A percentile compares a stretch with the other conserved stretches of the same genome.
Conservation (phyloP, 352 stramenopile genomes). For the Globisporangium apiculatum region DNA sequence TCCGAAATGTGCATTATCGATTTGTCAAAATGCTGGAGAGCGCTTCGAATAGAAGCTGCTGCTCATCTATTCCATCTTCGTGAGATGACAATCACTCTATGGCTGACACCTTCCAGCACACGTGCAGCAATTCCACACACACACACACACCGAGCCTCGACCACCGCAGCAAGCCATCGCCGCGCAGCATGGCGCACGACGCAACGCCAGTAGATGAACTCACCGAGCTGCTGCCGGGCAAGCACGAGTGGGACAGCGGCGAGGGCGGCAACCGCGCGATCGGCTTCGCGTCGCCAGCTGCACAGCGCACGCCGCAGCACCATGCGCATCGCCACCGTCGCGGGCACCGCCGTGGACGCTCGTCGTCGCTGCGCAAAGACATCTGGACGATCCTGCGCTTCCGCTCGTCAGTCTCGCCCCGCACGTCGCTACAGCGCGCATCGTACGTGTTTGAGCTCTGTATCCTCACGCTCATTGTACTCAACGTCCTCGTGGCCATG, state of each 20-base stretch:
- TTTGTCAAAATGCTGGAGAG: too few relatives aligned
- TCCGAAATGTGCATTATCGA: too few relatives aligned
- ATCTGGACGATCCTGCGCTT: constrained; percentile 77
- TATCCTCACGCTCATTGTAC: constrained; percentile 66
- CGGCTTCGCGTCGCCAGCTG: constrained; percentile 7
- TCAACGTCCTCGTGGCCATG: constrained; percentile 78
- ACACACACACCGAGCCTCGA: too few relatives aligned
- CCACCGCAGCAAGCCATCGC: background rate
- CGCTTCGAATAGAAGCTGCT: too few relatives aligned
- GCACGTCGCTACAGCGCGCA: constrained; percentile 49
- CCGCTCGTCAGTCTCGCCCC: constrained; percentile 49
- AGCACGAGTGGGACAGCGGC: constrained; percentile 23
- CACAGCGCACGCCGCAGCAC: background rate
- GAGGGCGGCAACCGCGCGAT: constrained; percentile 6
- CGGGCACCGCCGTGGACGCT: background rate
- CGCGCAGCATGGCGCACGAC: too few relatives aligned
- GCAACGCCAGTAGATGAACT: constrained; percentile 8
- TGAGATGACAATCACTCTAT: too few relatives aligned
- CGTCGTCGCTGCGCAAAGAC: constrained; percentile 32
- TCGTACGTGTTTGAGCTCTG: constrained; percentile 62
- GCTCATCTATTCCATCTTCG: too few relatives aligned
- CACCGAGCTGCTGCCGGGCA: constrained; percentile 20
- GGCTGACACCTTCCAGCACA: too few relatives aligned
- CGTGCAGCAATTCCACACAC: too few relatives aligned
- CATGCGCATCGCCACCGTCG: background rate